A percentile compares a stretch with the other conserved stretches of the same genome.
Conservation (phyloP, 805 yeast genomes). For the Saturnispora besseyi region DNA sequence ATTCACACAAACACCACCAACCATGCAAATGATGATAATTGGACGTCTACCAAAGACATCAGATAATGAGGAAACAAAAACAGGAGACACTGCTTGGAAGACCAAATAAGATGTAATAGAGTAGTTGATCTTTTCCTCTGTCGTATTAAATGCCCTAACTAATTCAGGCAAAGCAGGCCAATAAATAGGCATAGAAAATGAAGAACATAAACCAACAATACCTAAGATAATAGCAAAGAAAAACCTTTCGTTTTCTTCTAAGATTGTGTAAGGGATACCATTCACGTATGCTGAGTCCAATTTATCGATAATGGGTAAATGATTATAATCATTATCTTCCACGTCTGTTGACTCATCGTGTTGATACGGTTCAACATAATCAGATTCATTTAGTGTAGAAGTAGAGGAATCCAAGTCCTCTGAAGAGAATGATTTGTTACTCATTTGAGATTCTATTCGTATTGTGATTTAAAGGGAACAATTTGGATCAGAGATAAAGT, state of each 20-base stretch:
- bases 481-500: background rate
- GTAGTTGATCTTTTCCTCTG: conserved; percentile 52
- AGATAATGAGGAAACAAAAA: conserved; percentile 57
- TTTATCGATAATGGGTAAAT: background rate
- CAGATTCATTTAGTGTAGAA: background rate
- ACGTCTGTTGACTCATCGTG: background rate
- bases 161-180: conserved; percentile 66
- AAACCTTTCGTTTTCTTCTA: conserved; percentile 33
- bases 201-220: conserved; percentile 52
- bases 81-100: conserved; percentile 71
- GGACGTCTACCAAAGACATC: conserved; percentile 72
- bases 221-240: conserved; percentile 35
- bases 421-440: background rate
- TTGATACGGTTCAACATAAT: background rate
- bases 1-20: conserved; percentile 51
- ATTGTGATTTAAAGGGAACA: background rate
- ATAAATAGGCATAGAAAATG: conserved; percentile 69
- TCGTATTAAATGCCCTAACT: conserved; percentile 42
- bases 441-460: background rate
- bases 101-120: conserved; percentile 71
- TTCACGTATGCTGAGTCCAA: conserved; percentile 1
- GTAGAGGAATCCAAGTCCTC: background rate
- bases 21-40: conserved; percentile 43
- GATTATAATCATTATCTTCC: background rate
- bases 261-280: conserved; percentile 35